Conservation (phyloP, 495 filamentous ascomycete species). For the Penicillium canescens region DNA sequence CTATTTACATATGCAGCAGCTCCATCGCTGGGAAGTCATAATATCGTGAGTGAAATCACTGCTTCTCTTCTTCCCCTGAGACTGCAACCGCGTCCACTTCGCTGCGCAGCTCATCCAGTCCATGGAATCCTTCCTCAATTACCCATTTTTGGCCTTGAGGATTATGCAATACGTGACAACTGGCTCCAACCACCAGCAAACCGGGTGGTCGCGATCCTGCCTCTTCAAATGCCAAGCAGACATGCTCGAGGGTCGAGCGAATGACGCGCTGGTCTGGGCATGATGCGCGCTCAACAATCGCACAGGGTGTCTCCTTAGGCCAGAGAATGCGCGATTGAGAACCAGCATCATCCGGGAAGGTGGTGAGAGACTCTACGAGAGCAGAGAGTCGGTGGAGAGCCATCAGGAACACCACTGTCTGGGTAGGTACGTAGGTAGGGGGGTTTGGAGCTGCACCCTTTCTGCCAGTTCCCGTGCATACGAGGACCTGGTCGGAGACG, state of each 20-base stretch:
- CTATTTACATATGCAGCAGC: conserved; percentile 22
- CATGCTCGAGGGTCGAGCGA: conserved; percentile 75
- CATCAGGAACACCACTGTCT: conserved; percentile 97
- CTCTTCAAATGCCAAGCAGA: conserved; percentile 81
- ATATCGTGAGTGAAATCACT: background rate
- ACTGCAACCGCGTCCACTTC: conserved; percentile 20
- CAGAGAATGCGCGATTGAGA: conserved; percentile 32
- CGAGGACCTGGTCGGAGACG: conserved; percentile 86
- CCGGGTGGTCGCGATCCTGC: conserved; percentile 90
- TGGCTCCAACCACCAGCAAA: conserved; percentile 81
- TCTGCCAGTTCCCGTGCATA: conserved; percentile 93
- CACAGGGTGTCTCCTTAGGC: conserved; percentile 72
- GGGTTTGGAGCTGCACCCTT: conserved; percentile 82
- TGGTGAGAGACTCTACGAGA: conserved; percentile 66
- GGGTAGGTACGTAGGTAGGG: conserved; percentile 70
- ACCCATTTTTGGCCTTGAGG: conserved; percentile 65
- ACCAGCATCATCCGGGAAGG: conserved; percentile 16
- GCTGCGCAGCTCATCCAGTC: conserved; percentile 49
- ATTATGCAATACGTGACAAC: conserved; percentile 74
- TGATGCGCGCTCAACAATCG: conserved; percentile 90
- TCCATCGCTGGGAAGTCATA: conserved; percentile 7
- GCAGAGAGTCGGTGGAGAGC: conserved; percentile 79
- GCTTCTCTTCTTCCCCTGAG: conserved; percentile 9
- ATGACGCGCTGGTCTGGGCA: conserved; percentile 95
- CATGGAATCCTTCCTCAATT: conserved; percentile 87